These are phyloP conservation scores for Sisymbrium altissimum DNA, from an alignment of 345 rosid genomes.

Conservation along the genomic window DNA sequence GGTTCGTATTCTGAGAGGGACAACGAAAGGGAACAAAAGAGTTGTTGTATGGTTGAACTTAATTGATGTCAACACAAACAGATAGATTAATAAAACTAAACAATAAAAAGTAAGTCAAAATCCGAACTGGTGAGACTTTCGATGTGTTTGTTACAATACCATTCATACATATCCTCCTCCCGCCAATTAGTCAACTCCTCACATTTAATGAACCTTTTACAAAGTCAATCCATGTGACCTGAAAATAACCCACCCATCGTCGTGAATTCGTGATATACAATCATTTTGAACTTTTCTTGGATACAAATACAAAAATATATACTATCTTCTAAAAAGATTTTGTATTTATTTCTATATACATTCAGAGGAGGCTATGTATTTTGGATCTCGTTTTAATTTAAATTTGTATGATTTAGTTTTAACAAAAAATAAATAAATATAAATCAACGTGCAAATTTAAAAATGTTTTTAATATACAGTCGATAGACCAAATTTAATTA, in stretches of 20 bases:
- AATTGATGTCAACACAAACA: constrained; percentile 25
- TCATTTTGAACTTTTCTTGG: not conserved
- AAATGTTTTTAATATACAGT: too few relatives aligned
- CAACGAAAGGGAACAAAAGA: constrained; percentile 22
- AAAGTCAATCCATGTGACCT: constrained; percentile 27
- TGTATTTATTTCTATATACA: not conserved
- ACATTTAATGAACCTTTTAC: constrained; percentile 23
- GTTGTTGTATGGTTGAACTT: constrained; percentile 34
- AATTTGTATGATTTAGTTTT: too few relatives aligned
- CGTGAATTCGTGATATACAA: not conserved
- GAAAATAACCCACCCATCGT: constrained; percentile 4
- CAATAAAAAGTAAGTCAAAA: constrained; percentile 21
- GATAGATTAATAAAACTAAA: not conserved
- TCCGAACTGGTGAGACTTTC: constrained; percentile 22
- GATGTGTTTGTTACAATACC: constrained; percentile 2
- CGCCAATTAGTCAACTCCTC: constrained; percentile 22
- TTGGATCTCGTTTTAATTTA: too few relatives aligned
- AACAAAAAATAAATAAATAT: too few relatives aligned
- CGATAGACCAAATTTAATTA: too few relatives aligned
- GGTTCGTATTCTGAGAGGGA: not conserved
- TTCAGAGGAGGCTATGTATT: too few relatives aligned
- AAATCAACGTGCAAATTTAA: too few relatives aligned
- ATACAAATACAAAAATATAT: not conserved
- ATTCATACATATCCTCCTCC: constrained; percentile 17
- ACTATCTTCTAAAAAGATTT: not conserved